Percentiles rank a stretch among this genome's conserved stretches.
These are phyloP conservation scores for Lonicera japonica DNA, from an alignment of 129 eudicot species.

Conservation along the genomic window DNA sequence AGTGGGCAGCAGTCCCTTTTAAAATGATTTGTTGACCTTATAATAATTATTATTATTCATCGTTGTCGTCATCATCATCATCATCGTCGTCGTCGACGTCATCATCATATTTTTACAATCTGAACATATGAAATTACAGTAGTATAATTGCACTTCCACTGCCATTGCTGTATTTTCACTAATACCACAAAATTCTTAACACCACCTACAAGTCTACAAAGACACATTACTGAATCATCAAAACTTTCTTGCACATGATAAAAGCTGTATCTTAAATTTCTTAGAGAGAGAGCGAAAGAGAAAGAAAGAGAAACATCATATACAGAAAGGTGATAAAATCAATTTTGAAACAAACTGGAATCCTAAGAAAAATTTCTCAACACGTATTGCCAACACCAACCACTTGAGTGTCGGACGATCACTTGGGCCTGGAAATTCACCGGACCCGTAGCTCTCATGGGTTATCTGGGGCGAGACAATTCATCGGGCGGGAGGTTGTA, in stretches of 20 bases:
- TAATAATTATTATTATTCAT: too few species aligned
- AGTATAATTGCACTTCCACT: background rate
- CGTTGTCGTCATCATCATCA: too few species aligned
- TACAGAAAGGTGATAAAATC: slow-evolving; percentile 21
- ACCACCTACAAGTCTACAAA: background rate
- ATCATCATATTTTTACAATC: background rate
- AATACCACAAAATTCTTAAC: background rate
- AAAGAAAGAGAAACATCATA: slow-evolving; percentile 14
- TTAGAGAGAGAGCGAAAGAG: background rate
- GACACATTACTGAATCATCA: slow-evolving; percentile 4
- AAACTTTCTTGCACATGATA: slow-evolving; percentile 12
- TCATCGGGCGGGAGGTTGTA: slow-evolving; percentile 49
- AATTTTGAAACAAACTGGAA: background rate
- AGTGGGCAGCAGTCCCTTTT: too few species aligned
- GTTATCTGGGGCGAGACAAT: slow-evolving; percentile 55
- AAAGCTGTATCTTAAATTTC: background rate
- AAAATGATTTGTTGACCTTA: too few species aligned
- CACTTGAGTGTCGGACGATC: too few species aligned
- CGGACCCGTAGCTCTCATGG: background rate
- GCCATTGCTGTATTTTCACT: background rate
- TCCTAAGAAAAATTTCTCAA: slow-evolving; percentile 3
- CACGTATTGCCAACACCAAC: background rate
- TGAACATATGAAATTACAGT: background rate
- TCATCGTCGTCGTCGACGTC: too few species aligned
- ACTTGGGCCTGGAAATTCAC: too few species aligned